A percentile compares a stretch with the other conserved stretches of the same genome.
These are phyloP conservation scores for Kodamaea fungicola DNA, from an alignment of 1,139 yeast genomes.

Conservation along the genomic window DNA sequence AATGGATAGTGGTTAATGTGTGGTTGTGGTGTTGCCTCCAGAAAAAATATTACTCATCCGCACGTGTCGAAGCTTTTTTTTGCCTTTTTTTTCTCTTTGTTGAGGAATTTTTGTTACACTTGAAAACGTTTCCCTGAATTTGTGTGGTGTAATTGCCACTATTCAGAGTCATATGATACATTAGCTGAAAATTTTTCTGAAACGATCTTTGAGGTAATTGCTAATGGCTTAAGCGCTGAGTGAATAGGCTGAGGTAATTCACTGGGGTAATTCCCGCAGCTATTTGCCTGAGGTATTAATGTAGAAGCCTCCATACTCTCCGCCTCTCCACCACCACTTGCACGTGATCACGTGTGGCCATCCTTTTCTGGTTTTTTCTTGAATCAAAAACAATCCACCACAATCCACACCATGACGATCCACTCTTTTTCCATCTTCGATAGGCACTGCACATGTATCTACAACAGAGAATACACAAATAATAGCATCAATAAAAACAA, in stretches of 20 bases:
- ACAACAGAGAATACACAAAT: slow-evolving; percentile 57
- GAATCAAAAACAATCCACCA: not conserved
- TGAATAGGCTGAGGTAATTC: too few relatives aligned
- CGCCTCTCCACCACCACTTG: not conserved
- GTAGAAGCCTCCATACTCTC: too few relatives aligned
- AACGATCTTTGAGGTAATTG: too few relatives aligned
- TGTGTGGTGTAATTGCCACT: too few relatives aligned
- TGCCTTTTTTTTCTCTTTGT: not conserved
- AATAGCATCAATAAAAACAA: slow-evolving; percentile 48
- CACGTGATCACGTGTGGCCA: not conserved
- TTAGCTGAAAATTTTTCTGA: too few relatives aligned
- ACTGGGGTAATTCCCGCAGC: too few relatives aligned
- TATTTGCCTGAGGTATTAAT: too few relatives aligned
- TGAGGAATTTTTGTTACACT: not conserved
- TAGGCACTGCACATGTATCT: slow-evolving; percentile 81
- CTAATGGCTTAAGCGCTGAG: too few relatives aligned
- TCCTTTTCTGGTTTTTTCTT: not conserved
- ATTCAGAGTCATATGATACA: too few relatives aligned
- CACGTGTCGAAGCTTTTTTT: not conserved
- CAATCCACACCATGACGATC: slow-evolving; percentile 23
- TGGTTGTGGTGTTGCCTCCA: not conserved
- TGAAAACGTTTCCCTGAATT: too few relatives aligned
- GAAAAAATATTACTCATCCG: not conserved
- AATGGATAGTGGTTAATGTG: not conserved
- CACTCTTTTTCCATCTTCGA: slow-evolving; percentile 88